Conservation (phyloP, 768 basidiomycete species). For the Rhodocollybia butyracea region DNA sequence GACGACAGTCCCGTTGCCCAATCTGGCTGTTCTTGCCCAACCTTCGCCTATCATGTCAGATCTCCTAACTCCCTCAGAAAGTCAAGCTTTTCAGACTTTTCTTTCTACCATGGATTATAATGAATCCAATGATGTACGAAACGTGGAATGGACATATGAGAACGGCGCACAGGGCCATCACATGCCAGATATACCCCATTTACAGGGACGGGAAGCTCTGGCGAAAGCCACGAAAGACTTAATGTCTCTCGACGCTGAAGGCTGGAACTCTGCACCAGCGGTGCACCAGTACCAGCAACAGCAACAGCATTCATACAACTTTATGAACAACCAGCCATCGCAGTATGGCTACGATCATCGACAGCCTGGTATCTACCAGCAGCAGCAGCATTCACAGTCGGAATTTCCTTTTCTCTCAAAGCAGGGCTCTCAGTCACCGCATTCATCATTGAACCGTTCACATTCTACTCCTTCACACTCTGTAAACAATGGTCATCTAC, state of each 20-base stretch:
- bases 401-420: constrained; percentile 12
- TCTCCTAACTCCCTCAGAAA: constrained; percentile 64
- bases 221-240: constrained; percentile 81
- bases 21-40: constrained; percentile 7
- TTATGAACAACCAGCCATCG: constrained; percentile 18
- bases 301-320: constrained; percentile 15
- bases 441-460: constrained; percentile 1
- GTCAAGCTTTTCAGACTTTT: constrained; percentile 66
- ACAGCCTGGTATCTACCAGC: constrained; percentile 15
- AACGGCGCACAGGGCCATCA: constrained; percentile 37
- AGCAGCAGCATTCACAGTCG: constrained; percentile 18
- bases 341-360: constrained; percentile 13
- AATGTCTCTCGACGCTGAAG: constrained; percentile 62
- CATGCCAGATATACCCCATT: constrained; percentile 31
- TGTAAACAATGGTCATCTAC: constrained; percentile 10
- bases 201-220: constrained; percentile 60
- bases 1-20: constrained; percentile 1
- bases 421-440: constrained; percentile 11
- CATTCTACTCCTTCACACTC: constrained; percentile 4
- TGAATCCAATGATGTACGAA: constrained; percentile 30
- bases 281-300: constrained; percentile 15
- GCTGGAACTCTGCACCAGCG: constrained; percentile 30
- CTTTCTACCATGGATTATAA: constrained; percentile 51
- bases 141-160: constrained; percentile 45
- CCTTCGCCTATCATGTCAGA: constrained; percentile 38